Evolutionary conservation across 306 rosid species (phyloP).

Genomic region (Betula pendula): DNA sequence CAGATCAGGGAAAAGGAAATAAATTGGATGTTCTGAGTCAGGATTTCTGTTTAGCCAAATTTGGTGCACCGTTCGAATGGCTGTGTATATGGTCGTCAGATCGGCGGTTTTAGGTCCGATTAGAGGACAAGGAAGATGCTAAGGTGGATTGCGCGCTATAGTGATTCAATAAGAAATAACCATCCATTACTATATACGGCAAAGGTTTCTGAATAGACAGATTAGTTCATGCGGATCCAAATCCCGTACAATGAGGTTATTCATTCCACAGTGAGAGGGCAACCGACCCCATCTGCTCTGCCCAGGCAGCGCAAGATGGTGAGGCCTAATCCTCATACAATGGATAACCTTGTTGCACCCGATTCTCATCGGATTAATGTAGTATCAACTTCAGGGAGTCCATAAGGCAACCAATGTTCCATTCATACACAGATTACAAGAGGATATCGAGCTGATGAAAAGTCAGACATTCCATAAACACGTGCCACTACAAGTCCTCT

Average conservation of each 20-base stretch:
- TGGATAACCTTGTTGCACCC: too few species aligned
- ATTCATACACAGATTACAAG: background rate
- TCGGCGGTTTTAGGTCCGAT: background rate
- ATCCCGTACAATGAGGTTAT: too few species aligned
- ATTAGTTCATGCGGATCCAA: background rate
- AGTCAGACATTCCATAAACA: constrained; percentile 8
- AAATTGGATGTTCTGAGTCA: background rate
- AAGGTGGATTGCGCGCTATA: background rate
- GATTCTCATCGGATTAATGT: background rate
- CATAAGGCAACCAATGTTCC: background rate
- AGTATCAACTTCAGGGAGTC: background rate
- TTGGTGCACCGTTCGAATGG: background rate
- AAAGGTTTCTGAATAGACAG: background rate
- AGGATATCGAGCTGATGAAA: background rate
- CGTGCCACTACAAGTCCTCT: constrained; percentile 2
- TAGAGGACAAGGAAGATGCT: background rate
- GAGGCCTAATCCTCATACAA: too few species aligned
- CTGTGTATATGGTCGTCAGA: background rate
- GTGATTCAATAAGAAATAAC: background rate
- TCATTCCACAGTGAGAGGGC: too few species aligned
- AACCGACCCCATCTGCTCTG: too few species aligned
- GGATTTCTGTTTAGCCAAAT: background rate
- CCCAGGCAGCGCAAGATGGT: too few species aligned
- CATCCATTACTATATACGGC: background rate
- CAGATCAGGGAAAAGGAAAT: background rate